These are phyloP conservation scores for Pseudocercospora pini-densiflorae DNA, from an alignment of 2,329 filamentous ascomycete genomes.

Conservation along the genomic window DNA sequence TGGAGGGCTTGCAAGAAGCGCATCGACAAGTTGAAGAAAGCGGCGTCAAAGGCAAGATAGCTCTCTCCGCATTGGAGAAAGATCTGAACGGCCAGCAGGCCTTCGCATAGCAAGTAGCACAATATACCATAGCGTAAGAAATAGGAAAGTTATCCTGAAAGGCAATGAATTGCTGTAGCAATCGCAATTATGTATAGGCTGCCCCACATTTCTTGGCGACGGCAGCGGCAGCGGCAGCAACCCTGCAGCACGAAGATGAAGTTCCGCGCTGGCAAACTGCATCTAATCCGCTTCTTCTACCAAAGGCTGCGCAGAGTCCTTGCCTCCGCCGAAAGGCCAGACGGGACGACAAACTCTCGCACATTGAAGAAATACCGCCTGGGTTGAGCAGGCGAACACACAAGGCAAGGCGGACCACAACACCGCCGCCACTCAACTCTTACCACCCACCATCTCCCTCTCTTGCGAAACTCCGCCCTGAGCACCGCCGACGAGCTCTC, in stretches of 20 bases:
- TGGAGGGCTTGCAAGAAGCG: conserved; percentile 46
- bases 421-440: conserved; percentile 11
- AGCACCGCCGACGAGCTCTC: background rate
- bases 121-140: no score
- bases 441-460: conserved; percentile 3
- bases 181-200: background rate
- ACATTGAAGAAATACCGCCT: background rate
- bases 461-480: background rate
- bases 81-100: no score
- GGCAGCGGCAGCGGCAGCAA: background rate
- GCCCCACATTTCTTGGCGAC: background rate
- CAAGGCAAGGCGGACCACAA: conserved; percentile 3
- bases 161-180: background rate
- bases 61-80: conserved; percentile 31
- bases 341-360: conserved; percentile 11
- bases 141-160: no score
- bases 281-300: background rate
- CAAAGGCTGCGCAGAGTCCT: conserved; percentile 8
- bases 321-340: conserved; percentile 8
- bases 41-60: conserved; percentile 46
- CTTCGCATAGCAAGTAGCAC: no score
- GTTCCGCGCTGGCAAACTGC: background rate
- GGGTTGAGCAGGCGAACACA: background rate
- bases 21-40: conserved; percentile 47
- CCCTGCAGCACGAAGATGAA: background rate